Conservation (phyloP, 768 basidiomycete species). For the Mycena venus region DNA sequence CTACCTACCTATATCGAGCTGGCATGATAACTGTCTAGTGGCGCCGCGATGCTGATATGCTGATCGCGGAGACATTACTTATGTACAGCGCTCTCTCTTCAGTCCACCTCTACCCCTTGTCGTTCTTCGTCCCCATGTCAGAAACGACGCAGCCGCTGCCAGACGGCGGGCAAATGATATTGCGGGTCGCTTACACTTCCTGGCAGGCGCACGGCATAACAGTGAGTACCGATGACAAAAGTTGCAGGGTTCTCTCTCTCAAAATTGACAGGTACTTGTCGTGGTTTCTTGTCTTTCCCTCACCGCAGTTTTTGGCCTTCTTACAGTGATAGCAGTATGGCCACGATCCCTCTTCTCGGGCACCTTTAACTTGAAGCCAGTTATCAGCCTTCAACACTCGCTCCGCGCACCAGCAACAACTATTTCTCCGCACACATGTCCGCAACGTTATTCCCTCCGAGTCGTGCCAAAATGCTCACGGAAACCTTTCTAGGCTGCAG, state of each 20-base stretch:
- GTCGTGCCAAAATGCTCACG: constrained; percentile 52
- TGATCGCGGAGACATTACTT: too few species aligned
- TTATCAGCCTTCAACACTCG: constrained; percentile 65
- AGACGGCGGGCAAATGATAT: not conserved
- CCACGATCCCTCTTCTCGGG: too few species aligned
- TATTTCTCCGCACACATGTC: constrained; percentile 68
- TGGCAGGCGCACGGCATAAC: constrained; percentile 44
- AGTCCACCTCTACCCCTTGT: too few species aligned
- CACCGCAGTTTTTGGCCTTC: constrained; percentile 52
- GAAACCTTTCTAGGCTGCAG: constrained; percentile 62
- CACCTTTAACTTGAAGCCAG: too few species aligned
- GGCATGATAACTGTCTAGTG: too few species aligned
- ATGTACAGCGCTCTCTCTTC: too few species aligned
- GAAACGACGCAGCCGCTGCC: not conserved
- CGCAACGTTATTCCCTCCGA: constrained; percentile 48
- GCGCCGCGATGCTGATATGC: too few species aligned
- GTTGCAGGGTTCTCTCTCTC: not conserved
- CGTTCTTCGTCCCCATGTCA: too few species aligned
- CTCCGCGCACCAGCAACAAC: constrained; percentile 51
- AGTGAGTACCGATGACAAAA: constrained; percentile 37
- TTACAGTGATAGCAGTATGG: too few species aligned
- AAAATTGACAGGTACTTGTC: constrained; percentile 49
- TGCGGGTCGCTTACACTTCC: constrained; percentile 36
- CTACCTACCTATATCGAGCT: not conserved
- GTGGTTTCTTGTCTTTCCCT: constrained; percentile 58